Conservation (phyloP, 2,329 filamentous ascomycete genomes). For the Aureobasidium sp. region DNA sequence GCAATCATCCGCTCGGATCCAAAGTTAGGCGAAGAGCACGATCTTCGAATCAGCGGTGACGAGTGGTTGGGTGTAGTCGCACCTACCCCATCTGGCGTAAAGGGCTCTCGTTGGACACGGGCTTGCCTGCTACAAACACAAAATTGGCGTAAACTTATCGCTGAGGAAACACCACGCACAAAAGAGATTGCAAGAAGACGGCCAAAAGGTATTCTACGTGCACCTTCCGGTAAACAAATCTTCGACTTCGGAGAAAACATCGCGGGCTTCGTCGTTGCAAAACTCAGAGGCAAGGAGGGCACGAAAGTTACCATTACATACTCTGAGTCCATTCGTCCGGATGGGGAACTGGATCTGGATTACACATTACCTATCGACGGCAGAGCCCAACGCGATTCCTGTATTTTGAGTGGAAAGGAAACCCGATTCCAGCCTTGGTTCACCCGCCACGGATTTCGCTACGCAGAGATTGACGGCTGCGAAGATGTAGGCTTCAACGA, state of each 20-base stretch:
- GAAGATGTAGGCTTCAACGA: constrained; percentile 6
- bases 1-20: neutral
- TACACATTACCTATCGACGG: neutral
- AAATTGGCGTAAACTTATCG: neutral
- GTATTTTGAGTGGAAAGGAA: neutral
- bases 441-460: constrained; percentile 6
- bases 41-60: neutral
- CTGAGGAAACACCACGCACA: constrained; percentile 10
- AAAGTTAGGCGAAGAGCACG: constrained; percentile 8
- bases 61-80: neutral
- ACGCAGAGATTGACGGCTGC: neutral
- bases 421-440: constrained; percentile 11
- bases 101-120: neutral
- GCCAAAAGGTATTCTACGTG: constrained; percentile 5
- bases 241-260: constrained; percentile 12
- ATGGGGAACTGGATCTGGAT: constrained; percentile 5
- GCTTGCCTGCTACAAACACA: neutral
- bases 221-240: constrained; percentile 8
- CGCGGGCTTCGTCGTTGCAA: constrained; percentile 3
- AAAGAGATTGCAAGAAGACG: neutral
- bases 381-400: neutral
- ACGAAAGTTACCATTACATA: constrained; percentile 6
- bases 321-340: neutral
- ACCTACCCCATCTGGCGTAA: neutral
- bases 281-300: neutral